Conservation (phyloP, 2,329 filamentous ascomycete species). For the Verticillium tricorpus region DNA sequence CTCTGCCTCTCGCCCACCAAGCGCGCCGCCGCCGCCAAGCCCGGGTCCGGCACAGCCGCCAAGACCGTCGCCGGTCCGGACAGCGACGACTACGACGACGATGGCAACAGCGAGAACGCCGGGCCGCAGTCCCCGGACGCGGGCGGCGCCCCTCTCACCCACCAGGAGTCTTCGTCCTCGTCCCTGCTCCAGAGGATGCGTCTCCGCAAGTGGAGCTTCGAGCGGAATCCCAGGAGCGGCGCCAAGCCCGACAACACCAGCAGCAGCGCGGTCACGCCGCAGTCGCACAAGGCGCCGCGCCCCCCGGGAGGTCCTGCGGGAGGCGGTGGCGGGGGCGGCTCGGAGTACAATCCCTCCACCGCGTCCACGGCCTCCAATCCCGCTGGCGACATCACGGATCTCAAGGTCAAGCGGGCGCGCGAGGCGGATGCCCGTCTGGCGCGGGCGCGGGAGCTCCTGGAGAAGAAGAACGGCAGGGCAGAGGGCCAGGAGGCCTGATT, state of each 20-base stretch:
- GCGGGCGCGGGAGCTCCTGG: neutral
- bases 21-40: neutral
- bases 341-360: neutral
- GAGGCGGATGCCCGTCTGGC: neutral
- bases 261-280: neutral
- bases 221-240: neutral
- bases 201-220: neutral
- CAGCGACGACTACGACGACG: neutral
- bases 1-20: neutral
- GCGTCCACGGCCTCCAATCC: neutral
- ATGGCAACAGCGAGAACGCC: neutral
- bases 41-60: neutral
- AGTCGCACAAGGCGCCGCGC: neutral
- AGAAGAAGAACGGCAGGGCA: neutral
- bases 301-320: neutral
- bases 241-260: too few species aligned
- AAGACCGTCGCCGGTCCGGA: neutral
- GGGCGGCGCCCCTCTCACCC: neutral
- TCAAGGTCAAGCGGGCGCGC: neutral
- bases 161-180: neutral
- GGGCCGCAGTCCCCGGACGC: neutral
- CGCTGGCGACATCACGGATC: neutral
- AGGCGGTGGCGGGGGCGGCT: neutral
- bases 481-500: neutral
- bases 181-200: neutral